phyloP scores from a whole-genome alignment of 768 basidiomycete genomes.

The Collybia sp. region DNA sequence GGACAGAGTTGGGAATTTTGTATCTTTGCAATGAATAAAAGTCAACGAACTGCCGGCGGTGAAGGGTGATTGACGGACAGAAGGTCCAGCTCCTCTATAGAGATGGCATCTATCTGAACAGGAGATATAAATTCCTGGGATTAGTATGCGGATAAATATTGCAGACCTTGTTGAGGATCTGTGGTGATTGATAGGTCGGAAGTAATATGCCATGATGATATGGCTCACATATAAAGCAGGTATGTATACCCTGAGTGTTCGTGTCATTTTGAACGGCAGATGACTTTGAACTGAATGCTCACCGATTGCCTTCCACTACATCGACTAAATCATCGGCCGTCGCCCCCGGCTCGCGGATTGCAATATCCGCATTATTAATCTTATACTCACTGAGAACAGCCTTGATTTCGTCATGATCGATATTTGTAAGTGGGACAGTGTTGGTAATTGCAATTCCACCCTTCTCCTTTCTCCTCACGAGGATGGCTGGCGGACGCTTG shows the following conservation, averaged over 20 bases:
- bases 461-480: constrained; percentile 83
- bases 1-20: constrained; percentile 94
- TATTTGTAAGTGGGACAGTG: constrained; percentile 92
- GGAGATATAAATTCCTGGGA: constrained; percentile 2
- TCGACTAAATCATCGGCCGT: constrained; percentile 97
- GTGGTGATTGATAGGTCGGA: background rate
- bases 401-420: constrained; percentile 95
- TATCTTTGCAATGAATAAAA: constrained; percentile 38
- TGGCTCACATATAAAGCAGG: constrained; percentile 80
- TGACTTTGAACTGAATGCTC: constrained; percentile 10
- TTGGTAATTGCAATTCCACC: constrained; percentile 94
- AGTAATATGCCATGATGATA: background rate
- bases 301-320: constrained; percentile 94
- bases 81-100: constrained; percentile 95
- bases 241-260: constrained; percentile 76
- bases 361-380: constrained; percentile 84
- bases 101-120: constrained; percentile 90
- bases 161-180: constrained; percentile 81
- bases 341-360: constrained; percentile 88
- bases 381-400: constrained; percentile 92
- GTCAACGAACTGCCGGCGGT: background rate
- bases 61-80: constrained; percentile 42
- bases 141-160: background rate
- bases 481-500: constrained; percentile 87
- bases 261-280: background rate